Evolutionary conservation across 352 stramenopile species (phyloP).

Genomic region (Plasmopara halstedii): DNA sequence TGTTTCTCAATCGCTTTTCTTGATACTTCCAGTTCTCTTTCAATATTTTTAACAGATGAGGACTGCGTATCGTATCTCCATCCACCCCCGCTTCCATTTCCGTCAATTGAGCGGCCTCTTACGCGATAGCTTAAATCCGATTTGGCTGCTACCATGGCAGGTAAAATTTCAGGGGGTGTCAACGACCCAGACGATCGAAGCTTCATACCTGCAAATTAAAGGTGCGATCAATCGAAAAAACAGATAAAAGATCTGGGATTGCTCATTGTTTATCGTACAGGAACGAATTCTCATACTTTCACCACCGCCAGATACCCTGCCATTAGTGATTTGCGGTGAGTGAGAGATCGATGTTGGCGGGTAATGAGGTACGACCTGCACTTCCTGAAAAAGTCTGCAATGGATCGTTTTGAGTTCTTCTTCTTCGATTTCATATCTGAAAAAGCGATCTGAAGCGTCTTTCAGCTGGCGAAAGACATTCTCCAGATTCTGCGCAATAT

Average conservation of each 20-base stretch:
- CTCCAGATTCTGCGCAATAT: conserved; percentile 45
- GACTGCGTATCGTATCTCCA: conserved; percentile 41
- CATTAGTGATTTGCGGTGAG: conserved; percentile 9
- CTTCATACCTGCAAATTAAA: conserved; percentile 9
- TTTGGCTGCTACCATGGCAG: conserved; percentile 8
- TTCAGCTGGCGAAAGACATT: conserved; percentile 56
- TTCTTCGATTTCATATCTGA: conserved; percentile 92
- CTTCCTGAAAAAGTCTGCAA: conserved; percentile 38
- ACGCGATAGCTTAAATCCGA: conserved; percentile 61
- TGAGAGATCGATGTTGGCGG: conserved; percentile 5
- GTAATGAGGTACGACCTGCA: conserved; percentile 7
- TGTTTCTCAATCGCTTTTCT: conserved; percentile 87
- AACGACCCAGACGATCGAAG: conserved; percentile 28
- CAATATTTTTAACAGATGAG: conserved; percentile 26
- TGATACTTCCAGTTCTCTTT: conserved; percentile 58
- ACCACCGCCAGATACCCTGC: background rate
- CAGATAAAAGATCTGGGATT: background rate
- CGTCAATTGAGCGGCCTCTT: conserved; percentile 32
- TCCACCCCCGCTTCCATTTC: conserved; percentile 17
- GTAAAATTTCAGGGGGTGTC: conserved; percentile 1
- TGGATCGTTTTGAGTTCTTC: conserved; percentile 82
- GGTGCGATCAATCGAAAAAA: conserved; percentile 1
- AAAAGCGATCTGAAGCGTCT: conserved; percentile 81
- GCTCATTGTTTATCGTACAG: conserved; percentile 25
- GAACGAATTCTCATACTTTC: conserved; percentile 15